Conservation (phyloP, 805 yeast species). For the Candida awuae region DNA sequence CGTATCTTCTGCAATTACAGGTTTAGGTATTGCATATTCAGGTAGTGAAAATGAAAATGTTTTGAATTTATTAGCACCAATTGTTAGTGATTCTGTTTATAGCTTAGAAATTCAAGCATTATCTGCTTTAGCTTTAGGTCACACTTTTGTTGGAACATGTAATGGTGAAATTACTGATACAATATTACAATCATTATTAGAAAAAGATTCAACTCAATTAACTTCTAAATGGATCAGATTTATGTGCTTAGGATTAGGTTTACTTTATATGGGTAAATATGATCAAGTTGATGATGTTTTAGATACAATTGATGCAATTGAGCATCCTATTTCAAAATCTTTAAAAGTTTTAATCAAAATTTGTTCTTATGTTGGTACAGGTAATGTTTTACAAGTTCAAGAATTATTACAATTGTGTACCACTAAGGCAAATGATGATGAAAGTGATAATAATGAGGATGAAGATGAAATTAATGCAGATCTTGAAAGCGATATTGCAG, state of each 20-base stretch:
- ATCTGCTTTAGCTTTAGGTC: slow-evolving; percentile 89
- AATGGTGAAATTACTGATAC: slow-evolving; percentile 93
- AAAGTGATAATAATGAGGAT: slow-evolving; percentile 52
- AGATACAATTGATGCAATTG: slow-evolving; percentile 90
- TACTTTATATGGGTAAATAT: slow-evolving; percentile 86
- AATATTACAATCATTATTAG: slow-evolving; percentile 81
- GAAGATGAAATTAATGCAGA: slow-evolving; percentile 35
- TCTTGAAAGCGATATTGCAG: slow-evolving; percentile 21
- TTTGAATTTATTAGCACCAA: slow-evolving; percentile 65
- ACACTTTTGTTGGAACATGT: slow-evolving; percentile 91
- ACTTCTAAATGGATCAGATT: slow-evolving; percentile 83
- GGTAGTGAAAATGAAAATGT: slow-evolving; percentile 88
- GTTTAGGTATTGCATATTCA: slow-evolving; percentile 90
- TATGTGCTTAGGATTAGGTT: slow-evolving; percentile 85
- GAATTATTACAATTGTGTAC: slow-evolving; percentile 83
- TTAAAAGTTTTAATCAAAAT: slow-evolving; percentile 84
- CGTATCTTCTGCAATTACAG: slow-evolving; percentile 77
- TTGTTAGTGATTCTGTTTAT: slow-evolving; percentile 67
- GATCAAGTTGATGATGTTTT: slow-evolving; percentile 91
- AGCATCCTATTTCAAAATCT: slow-evolving; percentile 86
- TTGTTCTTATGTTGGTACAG: slow-evolving; percentile 96
- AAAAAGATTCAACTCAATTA: slow-evolving; percentile 70
- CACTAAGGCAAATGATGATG: slow-evolving; percentile 51
- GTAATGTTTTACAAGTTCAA: slow-evolving; percentile 92
- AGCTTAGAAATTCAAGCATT: slow-evolving; percentile 74